Evolutionary conservation across 2,329 filamentous ascomycete species (phyloP).

Genomic region (Apiospora saccharicola): DNA sequence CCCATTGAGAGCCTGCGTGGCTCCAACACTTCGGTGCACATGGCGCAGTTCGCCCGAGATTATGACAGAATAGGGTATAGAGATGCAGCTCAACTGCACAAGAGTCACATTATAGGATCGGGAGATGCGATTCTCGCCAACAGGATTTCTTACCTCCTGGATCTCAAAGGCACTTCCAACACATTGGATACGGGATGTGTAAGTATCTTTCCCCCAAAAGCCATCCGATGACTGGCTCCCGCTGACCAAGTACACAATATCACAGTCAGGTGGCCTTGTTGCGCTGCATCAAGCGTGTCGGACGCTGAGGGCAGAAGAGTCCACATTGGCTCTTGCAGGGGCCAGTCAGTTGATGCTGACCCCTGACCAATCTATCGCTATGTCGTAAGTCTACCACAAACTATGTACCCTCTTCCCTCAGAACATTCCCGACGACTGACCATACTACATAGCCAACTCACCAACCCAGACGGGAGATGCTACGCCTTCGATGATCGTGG

Average conservation of each 20-base stretch:
- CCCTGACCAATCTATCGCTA: background rate
- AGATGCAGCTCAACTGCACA: conserved; percentile 7
- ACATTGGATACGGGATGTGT: conserved; percentile 28
- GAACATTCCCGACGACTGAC: too few relatives aligned
- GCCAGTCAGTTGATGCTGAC: background rate
- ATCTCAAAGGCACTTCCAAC: conserved; percentile 26
- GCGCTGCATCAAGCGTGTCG: conserved; percentile 26
- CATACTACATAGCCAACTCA: background rate
- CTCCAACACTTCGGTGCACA: conserved; percentile 32
- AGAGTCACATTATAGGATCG: conserved; percentile 25
- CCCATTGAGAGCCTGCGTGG: conserved; percentile 28
- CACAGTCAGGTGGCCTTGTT: conserved; percentile 25
- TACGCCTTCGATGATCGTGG: conserved; percentile 54
- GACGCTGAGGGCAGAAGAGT: conserved; percentile 19
- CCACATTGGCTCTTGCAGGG: background rate
- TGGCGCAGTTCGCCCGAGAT: conserved; percentile 38
- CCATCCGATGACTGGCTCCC: too few relatives aligned
- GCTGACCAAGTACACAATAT: background rate
- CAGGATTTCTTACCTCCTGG: conserved; percentile 21
- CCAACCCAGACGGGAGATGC: conserved; percentile 31
- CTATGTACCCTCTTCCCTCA: background rate
- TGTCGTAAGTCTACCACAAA: background rate
- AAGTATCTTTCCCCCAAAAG: background rate
- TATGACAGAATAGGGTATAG: conserved; percentile 30
- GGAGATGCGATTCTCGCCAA: conserved; percentile 27